Evolutionary conservation across 192 early-diverging fungal genomes (phyloP).

Genomic region (Mortierella alpina): DNA sequence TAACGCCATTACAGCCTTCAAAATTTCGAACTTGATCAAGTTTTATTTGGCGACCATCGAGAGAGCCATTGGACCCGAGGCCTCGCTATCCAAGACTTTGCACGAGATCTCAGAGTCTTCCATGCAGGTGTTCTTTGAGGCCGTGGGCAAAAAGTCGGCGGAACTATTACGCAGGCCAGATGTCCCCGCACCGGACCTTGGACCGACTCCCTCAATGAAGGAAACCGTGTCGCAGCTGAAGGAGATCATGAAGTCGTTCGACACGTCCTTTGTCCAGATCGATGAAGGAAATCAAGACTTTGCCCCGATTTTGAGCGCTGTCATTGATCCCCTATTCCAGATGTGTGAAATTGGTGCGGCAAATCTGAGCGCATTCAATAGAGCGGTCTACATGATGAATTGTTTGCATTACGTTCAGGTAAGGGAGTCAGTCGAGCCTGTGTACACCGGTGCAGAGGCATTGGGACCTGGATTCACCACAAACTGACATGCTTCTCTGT

Average conservation of each 20-base stretch:
- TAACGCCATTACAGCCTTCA: slow-evolving; percentile 73
- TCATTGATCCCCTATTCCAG: slow-evolving; percentile 79
- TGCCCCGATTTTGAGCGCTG: slow-evolving; percentile 69
- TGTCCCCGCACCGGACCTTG: slow-evolving; percentile 67
- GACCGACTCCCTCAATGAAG: slow-evolving; percentile 71
- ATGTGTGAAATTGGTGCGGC: slow-evolving; percentile 72
- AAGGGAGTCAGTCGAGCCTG: background rate
- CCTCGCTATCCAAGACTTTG: slow-evolving; percentile 63
- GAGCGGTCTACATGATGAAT: slow-evolving; percentile 81
- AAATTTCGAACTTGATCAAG: slow-evolving; percentile 77
- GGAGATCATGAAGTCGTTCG: slow-evolving; percentile 86
- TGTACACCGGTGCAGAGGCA: background rate
- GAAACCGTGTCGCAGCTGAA: slow-evolving; percentile 78
- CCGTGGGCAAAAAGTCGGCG: slow-evolving; percentile 41
- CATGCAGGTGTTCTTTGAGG: slow-evolving; percentile 39
- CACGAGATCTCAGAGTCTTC: slow-evolving; percentile 60
- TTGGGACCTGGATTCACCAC: background rate
- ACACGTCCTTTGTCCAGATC: slow-evolving; percentile 70
- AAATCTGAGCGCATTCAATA: slow-evolving; percentile 65
- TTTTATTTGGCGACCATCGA: slow-evolving; percentile 80
- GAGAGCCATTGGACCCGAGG: slow-evolving; percentile 64
- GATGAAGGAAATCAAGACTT: slow-evolving; percentile 71
- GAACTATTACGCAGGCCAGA: slow-evolving; percentile 47
- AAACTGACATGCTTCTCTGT: background rate
- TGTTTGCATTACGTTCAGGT: slow-evolving; percentile 81